Base-by-base conservation (phyloP, 202 grass and related monocot genomes). In the Elaeis oleifera region DNA sequence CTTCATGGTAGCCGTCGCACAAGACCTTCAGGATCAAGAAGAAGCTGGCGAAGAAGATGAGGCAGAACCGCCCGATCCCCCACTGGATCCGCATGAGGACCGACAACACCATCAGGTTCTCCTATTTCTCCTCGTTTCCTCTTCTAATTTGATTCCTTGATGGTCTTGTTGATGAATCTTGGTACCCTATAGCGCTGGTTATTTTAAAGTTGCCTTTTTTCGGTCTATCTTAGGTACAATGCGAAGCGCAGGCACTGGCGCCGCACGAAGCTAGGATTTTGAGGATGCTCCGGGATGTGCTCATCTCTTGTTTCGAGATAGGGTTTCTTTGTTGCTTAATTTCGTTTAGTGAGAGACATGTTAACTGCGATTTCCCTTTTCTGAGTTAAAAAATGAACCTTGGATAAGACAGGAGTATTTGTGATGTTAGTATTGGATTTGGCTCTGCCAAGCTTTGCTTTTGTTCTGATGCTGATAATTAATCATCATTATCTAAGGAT, bases 31-130 rank as follows among this genome's bases (percentile, higher is more conserved):
- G 18, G 56, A 71, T 71, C 7, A 71, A 71, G 68, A 59, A 60
- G 23, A 71, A 71, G 68, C 39, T 71, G 50, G 68, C 68, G 36
- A 71, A 71, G 54, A 69, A 69, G 68, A 71, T 71, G 68, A 16
- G 68, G 15, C 68, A 71, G 48, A 71, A 71, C 56, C 68, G 68
- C 44, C 68, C 68, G 19, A 71, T 71, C 23, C 68, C 68, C 48
- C 54, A 60, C 23, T 71, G 68, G 68, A 71, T 71, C 39, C 56
- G 68, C 44, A 18, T 71, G 56, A 59, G 68, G 36, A 71, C 68
- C 48, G 44, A 60, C n/a, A 71, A 71, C 56, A 60, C 68, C 56
- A 71, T 71, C 39, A 71, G 56, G 68, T 71, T 2, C 15, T n/a
- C 20, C 8, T 9, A 23, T 19, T 16, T 49, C 17, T 59, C 20